Percentiles rank a stretch among this genome's conserved stretches.
phyloP scores from a whole-genome alignment of 306 rosid species.

The Vigna radiata region DNA sequence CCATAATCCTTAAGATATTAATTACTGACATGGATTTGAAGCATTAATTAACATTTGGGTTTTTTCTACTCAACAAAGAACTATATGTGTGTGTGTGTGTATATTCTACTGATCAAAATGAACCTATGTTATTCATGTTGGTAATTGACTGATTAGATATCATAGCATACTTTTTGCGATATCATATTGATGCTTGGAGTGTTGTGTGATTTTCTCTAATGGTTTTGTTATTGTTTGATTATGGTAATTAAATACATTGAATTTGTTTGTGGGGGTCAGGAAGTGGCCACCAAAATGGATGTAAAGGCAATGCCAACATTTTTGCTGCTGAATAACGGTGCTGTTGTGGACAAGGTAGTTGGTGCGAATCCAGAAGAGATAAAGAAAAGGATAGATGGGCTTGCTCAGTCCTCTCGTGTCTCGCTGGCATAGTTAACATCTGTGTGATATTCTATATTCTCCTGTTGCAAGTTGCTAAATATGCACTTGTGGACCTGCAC shows the following conservation, averaged over 20 bases:
- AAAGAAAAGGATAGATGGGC: slow-evolving; percentile 75
- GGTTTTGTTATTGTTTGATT: slow-evolving; percentile 3
- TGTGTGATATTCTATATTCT: slow-evolving; percentile 20
- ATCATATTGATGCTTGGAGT: slow-evolving; percentile 5
- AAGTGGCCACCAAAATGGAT: slow-evolving; percentile 72
- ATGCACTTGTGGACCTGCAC: slow-evolving; percentile 44
- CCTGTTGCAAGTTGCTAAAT: slow-evolving; percentile 37
- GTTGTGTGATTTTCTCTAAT: slow-evolving; percentile 25
- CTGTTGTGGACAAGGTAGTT: slow-evolving; percentile 63
- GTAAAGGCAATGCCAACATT: slow-evolving; percentile 96
- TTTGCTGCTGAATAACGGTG: slow-evolving; percentile 66
- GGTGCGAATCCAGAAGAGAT: slow-evolving; percentile 98
- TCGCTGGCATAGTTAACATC: slow-evolving; percentile 52
- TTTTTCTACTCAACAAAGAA: slow-evolving; percentile 22
- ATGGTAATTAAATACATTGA: slow-evolving; percentile 8
- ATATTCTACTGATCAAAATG: slow-evolving; percentile 23
- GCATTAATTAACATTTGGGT: background rate
- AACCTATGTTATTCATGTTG: background rate
- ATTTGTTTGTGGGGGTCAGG: slow-evolving; percentile 54
- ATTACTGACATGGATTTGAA: background rate
- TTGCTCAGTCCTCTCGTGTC: slow-evolving; percentile 56
- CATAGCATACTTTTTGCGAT: background rate
- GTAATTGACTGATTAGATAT: background rate
- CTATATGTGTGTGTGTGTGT: background rate
- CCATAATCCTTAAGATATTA: slow-evolving; percentile 10